Conservation (phyloP, 108 stramenopile species). For the Cyclotella cryptica region DNA sequence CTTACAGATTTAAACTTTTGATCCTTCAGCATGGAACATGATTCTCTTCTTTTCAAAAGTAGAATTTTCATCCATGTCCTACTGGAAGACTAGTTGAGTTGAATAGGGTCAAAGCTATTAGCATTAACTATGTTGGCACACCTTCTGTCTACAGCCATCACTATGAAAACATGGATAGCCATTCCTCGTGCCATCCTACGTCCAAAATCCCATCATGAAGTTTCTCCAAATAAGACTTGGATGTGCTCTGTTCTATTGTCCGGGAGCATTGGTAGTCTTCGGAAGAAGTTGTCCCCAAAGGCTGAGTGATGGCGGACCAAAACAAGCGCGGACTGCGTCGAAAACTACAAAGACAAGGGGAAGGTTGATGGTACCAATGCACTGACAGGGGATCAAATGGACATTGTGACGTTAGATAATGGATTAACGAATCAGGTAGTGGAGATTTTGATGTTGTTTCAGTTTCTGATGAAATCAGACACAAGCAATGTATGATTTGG, state of each 20-base stretch:
- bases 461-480: slow-evolving; percentile 38
- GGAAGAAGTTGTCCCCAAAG: slow-evolving; percentile 37
- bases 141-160: slow-evolving; percentile 3
- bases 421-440: slow-evolving; percentile 26
- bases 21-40: too few species aligned
- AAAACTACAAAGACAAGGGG: slow-evolving; percentile 14
- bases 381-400: slow-evolving; percentile 39
- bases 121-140: too few species aligned
- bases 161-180: slow-evolving; percentile 33
- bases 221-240: slow-evolving; percentile 33
- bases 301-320: slow-evolving; percentile 48
- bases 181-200: slow-evolving; percentile 18
- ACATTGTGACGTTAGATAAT: slow-evolving; percentile 27
- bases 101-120: too few species aligned
- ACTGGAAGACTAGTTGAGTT: too few species aligned
- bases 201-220: slow-evolving; percentile 19
- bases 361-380: slow-evolving; percentile 29
- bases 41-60: too few species aligned
- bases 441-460: slow-evolving; percentile 39
- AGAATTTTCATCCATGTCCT: too few species aligned
- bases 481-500: slow-evolving; percentile 41
- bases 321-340: slow-evolving; percentile 29
- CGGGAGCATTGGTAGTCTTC: slow-evolving; percentile 38
- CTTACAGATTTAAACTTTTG: too few species aligned
- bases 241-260: slow-evolving; percentile 36